Percentiles rank a stretch among this genome's conserved stretches.
Evolutionary conservation across 306 rosid species (phyloP).

Genomic region (Spatholobus suberectus): DNA sequence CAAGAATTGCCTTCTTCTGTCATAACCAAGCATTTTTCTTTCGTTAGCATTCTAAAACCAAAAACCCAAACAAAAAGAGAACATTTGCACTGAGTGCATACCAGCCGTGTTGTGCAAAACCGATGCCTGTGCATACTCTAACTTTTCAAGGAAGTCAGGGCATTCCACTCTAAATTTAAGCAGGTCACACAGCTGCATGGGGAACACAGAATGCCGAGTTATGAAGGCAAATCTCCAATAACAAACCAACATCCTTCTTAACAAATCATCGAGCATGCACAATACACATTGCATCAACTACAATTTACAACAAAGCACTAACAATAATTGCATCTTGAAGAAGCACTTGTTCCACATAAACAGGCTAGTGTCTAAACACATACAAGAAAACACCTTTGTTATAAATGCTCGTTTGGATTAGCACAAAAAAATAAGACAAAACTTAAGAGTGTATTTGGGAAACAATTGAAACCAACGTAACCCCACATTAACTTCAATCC

Average conservation of each 20-base stretch:
- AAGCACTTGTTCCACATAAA: neutral
- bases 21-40: conserved; percentile 33
- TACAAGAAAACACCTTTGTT: neutral
- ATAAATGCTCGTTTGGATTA: neutral
- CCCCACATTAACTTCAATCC: neutral
- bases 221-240: conserved; percentile 18
- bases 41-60: neutral
- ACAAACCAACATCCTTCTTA: neutral
- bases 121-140: conserved; percentile 76
- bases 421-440: neutral
- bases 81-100: conserved; percentile 49
- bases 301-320: neutral
- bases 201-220: neutral
- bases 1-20: conserved; percentile 91
- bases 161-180: conserved; percentile 86
- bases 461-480: neutral
- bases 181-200: conserved; percentile 81
- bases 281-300: neutral
- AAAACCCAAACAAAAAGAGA: conserved; percentile 15
- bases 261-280: conserved; percentile 22
- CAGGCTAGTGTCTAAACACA: neutral
- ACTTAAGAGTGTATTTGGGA: neutral
- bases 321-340: neutral
- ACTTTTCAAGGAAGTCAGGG: conserved; percentile 82
- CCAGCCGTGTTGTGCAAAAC: conserved; percentile 59